Conservation (phyloP, 2,329 filamentous ascomycete genomes). For the Paecilomyces sp. region DNA sequence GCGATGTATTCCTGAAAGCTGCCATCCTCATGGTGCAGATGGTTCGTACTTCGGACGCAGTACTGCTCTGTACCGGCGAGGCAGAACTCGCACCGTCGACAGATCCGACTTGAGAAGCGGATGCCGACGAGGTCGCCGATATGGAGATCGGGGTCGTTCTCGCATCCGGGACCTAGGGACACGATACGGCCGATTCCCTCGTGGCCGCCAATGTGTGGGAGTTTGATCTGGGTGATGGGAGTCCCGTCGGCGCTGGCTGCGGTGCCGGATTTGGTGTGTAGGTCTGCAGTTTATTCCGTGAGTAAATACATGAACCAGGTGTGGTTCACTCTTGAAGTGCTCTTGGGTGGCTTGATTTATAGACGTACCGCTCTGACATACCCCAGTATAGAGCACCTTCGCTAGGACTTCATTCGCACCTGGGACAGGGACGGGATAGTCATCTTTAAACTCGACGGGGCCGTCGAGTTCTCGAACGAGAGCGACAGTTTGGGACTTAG, state of each 20-base stretch:
- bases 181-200: conserved; percentile 40
- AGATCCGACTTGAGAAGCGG: conserved; percentile 36
- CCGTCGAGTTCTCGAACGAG: conserved; percentile 35
- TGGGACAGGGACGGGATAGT: conserved; percentile 35
- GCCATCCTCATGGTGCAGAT: conserved; percentile 41
- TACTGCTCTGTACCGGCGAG: conserved; percentile 35
- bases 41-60: conserved; percentile 36
- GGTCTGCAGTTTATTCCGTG: conserved; percentile 17
- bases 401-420: conserved; percentile 37
- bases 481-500: conserved; percentile 31
- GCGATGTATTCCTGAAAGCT: conserved; percentile 40
- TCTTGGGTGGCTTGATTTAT: background rate
- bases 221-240: conserved; percentile 38
- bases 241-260: conserved; percentile 31
- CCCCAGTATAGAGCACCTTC: conserved; percentile 39
- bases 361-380: conserved; percentile 37
- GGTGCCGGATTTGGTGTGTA: conserved; percentile 34
- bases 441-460: conserved; percentile 31
- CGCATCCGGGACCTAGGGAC: conserved; percentile 28
- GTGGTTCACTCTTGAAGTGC: no score
- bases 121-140: conserved; percentile 38
- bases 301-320: no score
- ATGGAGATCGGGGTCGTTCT: conserved; percentile 21
- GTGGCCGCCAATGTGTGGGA: conserved; percentile 41
- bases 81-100: conserved; percentile 38